Percentiles rank a stretch among this genome's conserved stretches.
Evolutionary conservation across 2,329 filamentous ascomycete species (phyloP).

Genomic region (Aspergillus niger): DNA sequence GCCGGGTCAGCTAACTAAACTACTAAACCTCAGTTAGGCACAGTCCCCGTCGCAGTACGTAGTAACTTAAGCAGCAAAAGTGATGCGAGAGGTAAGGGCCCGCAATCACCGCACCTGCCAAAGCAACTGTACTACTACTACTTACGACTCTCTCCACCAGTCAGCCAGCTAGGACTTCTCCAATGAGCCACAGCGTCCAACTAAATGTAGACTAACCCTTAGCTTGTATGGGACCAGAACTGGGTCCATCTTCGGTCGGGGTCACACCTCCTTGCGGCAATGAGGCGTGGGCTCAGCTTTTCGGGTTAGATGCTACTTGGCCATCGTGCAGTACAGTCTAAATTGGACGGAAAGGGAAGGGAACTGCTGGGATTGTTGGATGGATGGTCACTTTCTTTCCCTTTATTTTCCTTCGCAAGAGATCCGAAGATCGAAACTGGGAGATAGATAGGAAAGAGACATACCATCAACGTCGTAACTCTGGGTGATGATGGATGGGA

Average conservation of each 20-base stretch:
- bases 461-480: constrained; percentile 2
- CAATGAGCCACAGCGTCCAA: neutral
- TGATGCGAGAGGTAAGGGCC: neutral
- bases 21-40: neutral
- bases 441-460: neutral
- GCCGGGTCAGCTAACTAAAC: neutral
- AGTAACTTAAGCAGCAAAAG: neutral
- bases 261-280: neutral
- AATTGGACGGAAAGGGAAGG: constrained; percentile 2
- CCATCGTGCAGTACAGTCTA: neutral
- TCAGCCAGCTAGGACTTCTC: neutral
- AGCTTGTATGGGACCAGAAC: neutral
- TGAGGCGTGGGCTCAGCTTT: neutral
- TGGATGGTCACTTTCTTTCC: too few species aligned
- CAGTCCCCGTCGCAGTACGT: neutral
- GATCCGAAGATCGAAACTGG: too few species aligned
- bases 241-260: neutral
- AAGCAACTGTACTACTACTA: neutral
- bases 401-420: too few species aligned
- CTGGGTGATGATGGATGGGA: neutral
- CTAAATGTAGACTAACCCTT: neutral
- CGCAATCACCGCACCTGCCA: neutral
- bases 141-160: neutral
- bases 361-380: neutral
- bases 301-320: neutral